Evolutionary conservation across 441 rosid genomes (phyloP).

Genomic region (Syzygium malaccense): DNA sequence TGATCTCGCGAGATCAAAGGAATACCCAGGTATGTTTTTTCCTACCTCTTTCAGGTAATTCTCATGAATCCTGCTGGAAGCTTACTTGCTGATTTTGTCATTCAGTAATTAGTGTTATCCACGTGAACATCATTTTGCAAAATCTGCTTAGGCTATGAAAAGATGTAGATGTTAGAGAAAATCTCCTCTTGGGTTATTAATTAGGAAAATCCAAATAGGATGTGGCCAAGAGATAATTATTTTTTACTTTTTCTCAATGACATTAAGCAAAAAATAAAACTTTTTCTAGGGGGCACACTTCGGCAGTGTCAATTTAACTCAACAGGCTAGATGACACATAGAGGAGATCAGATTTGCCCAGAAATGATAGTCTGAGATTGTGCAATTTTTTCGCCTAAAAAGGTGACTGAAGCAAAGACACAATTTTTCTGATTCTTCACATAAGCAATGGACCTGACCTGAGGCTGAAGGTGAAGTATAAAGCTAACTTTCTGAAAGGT

Average conservation of each 20-base stretch:
- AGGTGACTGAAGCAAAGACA: neutral
- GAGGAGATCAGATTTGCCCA: neutral
- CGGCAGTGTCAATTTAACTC: conserved; percentile 5
- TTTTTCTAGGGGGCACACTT: neutral
- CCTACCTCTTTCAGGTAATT: neutral
- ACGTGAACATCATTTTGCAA: neutral
- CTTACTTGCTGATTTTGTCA: neutral
- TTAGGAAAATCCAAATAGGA: conserved; percentile 20
- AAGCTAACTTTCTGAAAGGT: neutral
- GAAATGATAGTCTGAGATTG: neutral
- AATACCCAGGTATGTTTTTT: neutral
- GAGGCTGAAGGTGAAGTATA: neutral
- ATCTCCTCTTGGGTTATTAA: conserved; percentile 9
- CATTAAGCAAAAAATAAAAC: neutral
- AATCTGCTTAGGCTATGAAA: conserved; percentile 7
- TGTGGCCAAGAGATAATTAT: conserved; percentile 25
- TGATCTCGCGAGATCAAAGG: neutral
- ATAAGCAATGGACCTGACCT: no score
- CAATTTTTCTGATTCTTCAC: no score
- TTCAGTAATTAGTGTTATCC: neutral
- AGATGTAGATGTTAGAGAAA: neutral
- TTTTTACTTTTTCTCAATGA: neutral
- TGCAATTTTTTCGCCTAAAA: neutral
- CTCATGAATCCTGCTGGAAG: neutral
- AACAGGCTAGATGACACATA: conserved; percentile 6